A percentile compares a stretch with the other conserved stretches of the same genome.
Evolutionary conservation across 257 asterid genomes (phyloP).

Genomic region (Gentiana macrophylla): DNA sequence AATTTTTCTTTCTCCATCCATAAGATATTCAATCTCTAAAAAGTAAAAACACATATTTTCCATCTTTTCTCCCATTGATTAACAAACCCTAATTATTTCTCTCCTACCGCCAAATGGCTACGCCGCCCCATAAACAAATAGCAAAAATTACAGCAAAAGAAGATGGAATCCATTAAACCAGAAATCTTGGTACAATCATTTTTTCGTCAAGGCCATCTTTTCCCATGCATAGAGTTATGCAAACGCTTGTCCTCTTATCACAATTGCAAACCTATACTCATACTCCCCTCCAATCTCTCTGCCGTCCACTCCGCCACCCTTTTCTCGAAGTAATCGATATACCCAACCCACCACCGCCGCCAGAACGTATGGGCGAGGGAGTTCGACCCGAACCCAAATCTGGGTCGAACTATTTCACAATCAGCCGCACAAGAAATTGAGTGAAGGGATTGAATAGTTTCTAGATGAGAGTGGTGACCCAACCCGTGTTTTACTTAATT

Average conservation of each 20-base stretch:
- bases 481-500: constrained; percentile 38
- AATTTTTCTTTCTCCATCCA: too few species aligned
- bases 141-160: background rate
- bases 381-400: background rate
- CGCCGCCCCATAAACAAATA: too few species aligned
- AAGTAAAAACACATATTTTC: too few species aligned
- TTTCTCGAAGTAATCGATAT: constrained; percentile 10
- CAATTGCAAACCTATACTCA: constrained; percentile 28
- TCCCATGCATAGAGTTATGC: constrained; percentile 49
- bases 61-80: too few species aligned
- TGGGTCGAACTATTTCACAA: background rate
- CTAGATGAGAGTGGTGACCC: constrained; percentile 21
- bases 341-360: constrained; percentile 13
- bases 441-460: constrained; percentile 28
- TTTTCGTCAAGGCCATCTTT: constrained; percentile 57
- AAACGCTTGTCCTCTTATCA: constrained; percentile 25
- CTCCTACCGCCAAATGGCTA: too few species aligned
- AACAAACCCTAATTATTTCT: too few species aligned
- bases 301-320: constrained; percentile 23
- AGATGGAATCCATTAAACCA: constrained; percentile 16
- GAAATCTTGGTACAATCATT: constrained; percentile 53
- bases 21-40: too few species aligned
- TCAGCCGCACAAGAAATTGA: constrained; percentile 19
- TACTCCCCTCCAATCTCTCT: constrained; percentile 53
- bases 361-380: background rate